phyloP scores from a whole-genome alignment of 2,329 filamentous ascomycete genomes.

The Fonsecaea monophora region DNA sequence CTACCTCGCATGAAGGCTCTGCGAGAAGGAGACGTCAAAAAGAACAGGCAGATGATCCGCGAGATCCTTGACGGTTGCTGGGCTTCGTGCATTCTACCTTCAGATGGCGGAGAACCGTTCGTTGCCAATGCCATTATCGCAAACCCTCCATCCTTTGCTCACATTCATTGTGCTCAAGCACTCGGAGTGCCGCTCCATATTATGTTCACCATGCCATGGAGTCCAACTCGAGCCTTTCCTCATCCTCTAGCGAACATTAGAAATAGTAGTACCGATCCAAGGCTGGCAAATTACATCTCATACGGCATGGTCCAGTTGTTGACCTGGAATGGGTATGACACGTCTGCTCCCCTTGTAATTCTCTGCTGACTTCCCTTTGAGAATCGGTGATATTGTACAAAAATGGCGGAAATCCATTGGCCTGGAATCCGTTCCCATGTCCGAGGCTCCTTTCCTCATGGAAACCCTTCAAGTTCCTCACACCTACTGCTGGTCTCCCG shows the following conservation, averaged over 20 bases:
- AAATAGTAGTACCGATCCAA: slow-evolving; percentile 43
- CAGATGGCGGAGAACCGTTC: slow-evolving; percentile 49
- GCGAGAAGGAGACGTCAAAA: slow-evolving; percentile 45
- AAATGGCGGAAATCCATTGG: slow-evolving; percentile 49
- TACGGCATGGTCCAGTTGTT: slow-evolving; percentile 58
- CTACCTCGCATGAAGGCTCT: slow-evolving; percentile 49
- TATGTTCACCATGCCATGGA: slow-evolving; percentile 63
- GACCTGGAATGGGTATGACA: slow-evolving; percentile 55
- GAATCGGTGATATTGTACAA: slow-evolving; percentile 58
- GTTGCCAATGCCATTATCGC: slow-evolving; percentile 63
- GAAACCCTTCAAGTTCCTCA: slow-evolving; percentile 50
- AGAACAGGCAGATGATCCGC: slow-evolving; percentile 45
- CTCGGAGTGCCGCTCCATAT: slow-evolving; percentile 59
- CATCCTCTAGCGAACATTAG: slow-evolving; percentile 60
- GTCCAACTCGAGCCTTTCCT: slow-evolving; percentile 52
- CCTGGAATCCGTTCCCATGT: slow-evolving; percentile 49
- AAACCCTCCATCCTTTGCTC: slow-evolving; percentile 61
- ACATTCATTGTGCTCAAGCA: slow-evolving; percentile 60
- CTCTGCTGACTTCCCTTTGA: slow-evolving; percentile 7
- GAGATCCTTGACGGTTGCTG: slow-evolving; percentile 52
- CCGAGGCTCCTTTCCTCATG: slow-evolving; percentile 48
- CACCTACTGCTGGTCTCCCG: slow-evolving; percentile 56
- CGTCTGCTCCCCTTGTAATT: slow-evolving; percentile 36
- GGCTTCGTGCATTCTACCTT: slow-evolving; percentile 49
- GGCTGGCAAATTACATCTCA: slow-evolving; percentile 52